These are phyloP conservation scores for Terana coerulea DNA, from an alignment of 768 basidiomycete species.

Conservation along the genomic window DNA sequence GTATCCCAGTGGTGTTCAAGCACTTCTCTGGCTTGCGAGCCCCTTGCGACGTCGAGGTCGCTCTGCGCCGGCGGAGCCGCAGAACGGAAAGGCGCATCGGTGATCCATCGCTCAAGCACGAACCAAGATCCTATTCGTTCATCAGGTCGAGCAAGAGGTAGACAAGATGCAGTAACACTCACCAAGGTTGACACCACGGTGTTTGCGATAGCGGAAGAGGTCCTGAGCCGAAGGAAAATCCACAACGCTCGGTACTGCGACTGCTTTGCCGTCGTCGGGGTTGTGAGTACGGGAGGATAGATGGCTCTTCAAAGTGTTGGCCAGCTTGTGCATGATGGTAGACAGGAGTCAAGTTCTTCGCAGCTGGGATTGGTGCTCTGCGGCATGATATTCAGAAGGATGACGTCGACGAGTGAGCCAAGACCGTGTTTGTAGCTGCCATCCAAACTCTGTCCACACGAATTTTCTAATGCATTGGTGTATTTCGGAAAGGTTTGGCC, in stretches of 20 bases:
- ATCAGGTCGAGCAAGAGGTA: no score
- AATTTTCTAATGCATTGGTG: no score
- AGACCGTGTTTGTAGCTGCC: no score
- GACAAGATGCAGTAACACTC: no score
- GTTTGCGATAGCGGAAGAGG: constrained; percentile 61
- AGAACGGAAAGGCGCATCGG: constrained; percentile 49
- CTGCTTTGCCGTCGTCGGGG: not conserved
- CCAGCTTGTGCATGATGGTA: constrained; percentile 16
- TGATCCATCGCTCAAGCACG: constrained; percentile 75
- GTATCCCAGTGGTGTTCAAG: constrained; percentile 47
- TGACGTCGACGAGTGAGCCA: constrained; percentile 2
- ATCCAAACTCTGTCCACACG: no score
- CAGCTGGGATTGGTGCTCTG: no score
- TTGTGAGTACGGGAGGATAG: not conserved
- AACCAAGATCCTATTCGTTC: constrained; percentile 84
- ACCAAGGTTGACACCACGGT: constrained; percentile 83
- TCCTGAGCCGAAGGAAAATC: constrained; percentile 22
- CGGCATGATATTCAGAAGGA: not conserved
- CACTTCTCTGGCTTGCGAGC: constrained; percentile 39
- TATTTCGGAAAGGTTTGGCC: no score
- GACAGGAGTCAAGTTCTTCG: not conserved
- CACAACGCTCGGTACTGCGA: not conserved
- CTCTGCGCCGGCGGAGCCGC: constrained; percentile 57
- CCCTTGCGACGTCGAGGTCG: constrained; percentile 66
- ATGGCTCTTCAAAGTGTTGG: constrained; percentile 8